Evolutionary conservation across 2,329 filamentous ascomycete genomes (phyloP), one percentile per base, ranked within the genome.

Genomic region (Fusarium solani-melongenae): DNA sequence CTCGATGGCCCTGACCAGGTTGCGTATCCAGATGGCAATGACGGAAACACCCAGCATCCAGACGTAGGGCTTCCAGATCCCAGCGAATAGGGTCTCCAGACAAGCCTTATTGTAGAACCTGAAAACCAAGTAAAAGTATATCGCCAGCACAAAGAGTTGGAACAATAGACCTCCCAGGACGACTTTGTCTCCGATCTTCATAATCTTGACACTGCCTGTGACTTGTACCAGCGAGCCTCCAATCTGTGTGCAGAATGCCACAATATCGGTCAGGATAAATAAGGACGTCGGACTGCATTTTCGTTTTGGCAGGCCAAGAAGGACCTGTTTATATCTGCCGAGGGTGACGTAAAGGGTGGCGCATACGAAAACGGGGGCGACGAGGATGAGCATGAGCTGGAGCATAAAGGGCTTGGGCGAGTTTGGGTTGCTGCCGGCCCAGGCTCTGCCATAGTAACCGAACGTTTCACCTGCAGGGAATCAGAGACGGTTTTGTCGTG

Each of bases 301-400:
- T 29, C 55, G 55, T 3, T 29, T 57, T 10, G 55, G 55, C 10
- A 39, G 55, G 15, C 55, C 55, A 2, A 57, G 55, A 2, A 57
- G 34, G 9, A 17, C 22, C 11, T 57, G 55, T 14, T 57, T 57
- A 6, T 38, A 57, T 38, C 65, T 65, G 9, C 69, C 69, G 51
- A 69, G 59, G 2, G 67, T 69, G 29, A 67, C 36, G 33, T 69
- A 69, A 6, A 69, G 38, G 1, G 67, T 69, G 10, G 64, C 67
- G 22, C 56, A 66, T 7, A 69, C 29, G 31, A 69, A 69, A 1
- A 69, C 67, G 6, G 67, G 67, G 15, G 67, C 55, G 17, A 69
- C 69, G 24, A 71, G 58, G 44, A 71, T 71, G 15, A 71, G 53
- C 69, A 71, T 71, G 39, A 71, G 69, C n/a, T 71, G 69, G 0